These are phyloP conservation scores for Euphorbia celastroides DNA, from an alignment of 441 rosid genomes.

Conservation along the genomic window DNA sequence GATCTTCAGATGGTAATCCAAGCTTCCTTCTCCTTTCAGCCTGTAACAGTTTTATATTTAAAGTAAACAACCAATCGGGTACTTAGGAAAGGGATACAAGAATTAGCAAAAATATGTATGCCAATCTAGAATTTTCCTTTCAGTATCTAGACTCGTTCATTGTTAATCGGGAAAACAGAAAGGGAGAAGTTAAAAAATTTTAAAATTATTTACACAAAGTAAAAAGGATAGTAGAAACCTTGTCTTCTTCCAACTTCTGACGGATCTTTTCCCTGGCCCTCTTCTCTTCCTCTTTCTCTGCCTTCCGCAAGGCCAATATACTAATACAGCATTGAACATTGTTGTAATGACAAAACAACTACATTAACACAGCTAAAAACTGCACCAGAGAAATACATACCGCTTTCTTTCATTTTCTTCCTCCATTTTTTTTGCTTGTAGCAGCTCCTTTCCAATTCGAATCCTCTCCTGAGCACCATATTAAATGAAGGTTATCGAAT, in stretches of 20 bases:
- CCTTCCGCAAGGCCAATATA: constrained; percentile 74
- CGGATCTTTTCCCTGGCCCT: constrained; percentile 93
- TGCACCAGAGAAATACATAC: constrained; percentile 30
- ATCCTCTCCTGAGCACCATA: constrained; percentile 64
- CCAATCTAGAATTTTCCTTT: neutral
- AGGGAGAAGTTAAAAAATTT: neutral
- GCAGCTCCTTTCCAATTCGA: constrained; percentile 90
- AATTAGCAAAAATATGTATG: neutral
- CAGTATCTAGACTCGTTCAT: neutral
- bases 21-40: constrained; percentile 95
- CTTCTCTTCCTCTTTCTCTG: constrained; percentile 93
- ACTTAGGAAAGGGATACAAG: constrained; percentile 3
- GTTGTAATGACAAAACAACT: neutral
- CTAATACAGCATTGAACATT: constrained; percentile 30
- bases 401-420: constrained; percentile 95
- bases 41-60: constrained; percentile 31
- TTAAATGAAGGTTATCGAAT: neutral
- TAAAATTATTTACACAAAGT: neutral
- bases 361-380: neutral
- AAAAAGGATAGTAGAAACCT: constrained; percentile 33
- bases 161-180: neutral
- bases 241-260: constrained; percentile 96
- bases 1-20: constrained; percentile 92
- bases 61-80: neutral
- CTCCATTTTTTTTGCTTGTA: constrained; percentile 91